Base-by-base conservation (phyloP, 2,329 filamentous ascomycete species). In the Escovopsis sp. region DNA sequence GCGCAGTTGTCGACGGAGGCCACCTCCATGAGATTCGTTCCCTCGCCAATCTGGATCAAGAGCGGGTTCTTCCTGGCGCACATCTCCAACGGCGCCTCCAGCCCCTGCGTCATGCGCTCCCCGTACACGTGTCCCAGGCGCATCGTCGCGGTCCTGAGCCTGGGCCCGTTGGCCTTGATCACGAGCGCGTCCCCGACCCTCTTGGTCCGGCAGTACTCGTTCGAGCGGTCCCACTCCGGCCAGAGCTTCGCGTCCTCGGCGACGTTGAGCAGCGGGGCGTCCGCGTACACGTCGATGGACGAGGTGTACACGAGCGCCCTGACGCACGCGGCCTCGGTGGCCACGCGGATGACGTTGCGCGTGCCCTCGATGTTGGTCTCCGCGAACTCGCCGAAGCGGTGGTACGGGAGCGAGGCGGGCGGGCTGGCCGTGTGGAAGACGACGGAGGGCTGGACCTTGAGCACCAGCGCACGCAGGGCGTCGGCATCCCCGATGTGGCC, bases 381-480 rank as follows among this genome's bases (percentile, higher is more conserved):
- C 9, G 51, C 42, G 20, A 54, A 53, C 10, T 52, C 49, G 6
- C 41, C 38, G 1, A 46, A 41, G 7, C 44, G 43, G 3, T 13
- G 14, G 15, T 43, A 47, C 1, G 51, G 55, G n/a, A 51, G 46
- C 1, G 45, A 45, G 7, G 51, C 51, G 7, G 46, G 48, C 2
- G 58, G 57, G 16, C 58, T 59, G 0, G 57, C 57, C 2, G 48
- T 45, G 41, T 63, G 57, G 35, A 62, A 56, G 35, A 63, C 47
- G 24, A 55, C 53, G 8, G 36, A 43, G 1, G 60, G 59, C 10
- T 45, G 43, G 6, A 54, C 44, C 1, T 47, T 36, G 6, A 45
- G 33, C 2, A 62, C 37, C 1, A 59, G n/a, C 0, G 36, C n/a
- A 1, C 35, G 29, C 8, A 51, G 10, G 0, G 35, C 7, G 7